phyloP scores from a whole-genome alignment of 441 rosid species.

The Erysimum cheiri region DNA sequence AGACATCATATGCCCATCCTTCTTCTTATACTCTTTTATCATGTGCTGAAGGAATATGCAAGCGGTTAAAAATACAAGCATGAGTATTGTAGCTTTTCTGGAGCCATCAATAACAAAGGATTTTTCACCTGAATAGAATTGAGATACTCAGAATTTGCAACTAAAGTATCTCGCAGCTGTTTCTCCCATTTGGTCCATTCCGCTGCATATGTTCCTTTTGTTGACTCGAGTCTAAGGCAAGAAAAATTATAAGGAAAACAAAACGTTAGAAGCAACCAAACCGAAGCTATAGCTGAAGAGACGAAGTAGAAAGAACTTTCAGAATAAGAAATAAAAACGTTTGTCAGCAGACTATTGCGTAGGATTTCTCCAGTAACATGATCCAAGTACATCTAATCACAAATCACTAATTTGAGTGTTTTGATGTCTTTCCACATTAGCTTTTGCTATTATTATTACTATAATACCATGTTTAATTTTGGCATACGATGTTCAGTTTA shows the following conservation, averaged over 20 bases:
- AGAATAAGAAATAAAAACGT: slow-evolving; percentile 4
- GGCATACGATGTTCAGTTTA: not conserved
- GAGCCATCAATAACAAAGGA: not conserved
- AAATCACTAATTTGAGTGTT: too few species aligned
- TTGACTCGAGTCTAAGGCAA: slow-evolving; percentile 70
- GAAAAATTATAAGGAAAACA: slow-evolving; percentile 26
- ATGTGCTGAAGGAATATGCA: slow-evolving; percentile 2
- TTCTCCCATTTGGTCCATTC: slow-evolving; percentile 95
- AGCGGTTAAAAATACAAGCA: slow-evolving; percentile 12
- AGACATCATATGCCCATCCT: slow-evolving; percentile 24
- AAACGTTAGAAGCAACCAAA: slow-evolving; percentile 25
- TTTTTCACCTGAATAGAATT: slow-evolving; percentile 72
- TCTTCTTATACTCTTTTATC: slow-evolving; percentile 12
- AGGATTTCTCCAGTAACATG: slow-evolving; percentile 15
- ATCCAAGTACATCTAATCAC: slow-evolving; percentile 13
- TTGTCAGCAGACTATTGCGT: slow-evolving; percentile 12
- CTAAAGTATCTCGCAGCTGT: slow-evolving; percentile 57
- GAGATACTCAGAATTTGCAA: slow-evolving; percentile 62
- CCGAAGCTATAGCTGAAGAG: slow-evolving; percentile 7
- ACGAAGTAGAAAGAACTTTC: not conserved
- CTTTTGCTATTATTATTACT: slow-evolving; percentile 13
- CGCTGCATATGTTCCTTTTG: slow-evolving; percentile 75
- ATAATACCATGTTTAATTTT: not conserved
- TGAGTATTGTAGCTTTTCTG: not conserved
- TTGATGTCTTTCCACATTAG: not conserved